Evolutionary conservation across 768 basidiomycete genomes (phyloP), one percentile per base, ranked within the genome.

Genomic region (Suillus occidentalis): DNA sequence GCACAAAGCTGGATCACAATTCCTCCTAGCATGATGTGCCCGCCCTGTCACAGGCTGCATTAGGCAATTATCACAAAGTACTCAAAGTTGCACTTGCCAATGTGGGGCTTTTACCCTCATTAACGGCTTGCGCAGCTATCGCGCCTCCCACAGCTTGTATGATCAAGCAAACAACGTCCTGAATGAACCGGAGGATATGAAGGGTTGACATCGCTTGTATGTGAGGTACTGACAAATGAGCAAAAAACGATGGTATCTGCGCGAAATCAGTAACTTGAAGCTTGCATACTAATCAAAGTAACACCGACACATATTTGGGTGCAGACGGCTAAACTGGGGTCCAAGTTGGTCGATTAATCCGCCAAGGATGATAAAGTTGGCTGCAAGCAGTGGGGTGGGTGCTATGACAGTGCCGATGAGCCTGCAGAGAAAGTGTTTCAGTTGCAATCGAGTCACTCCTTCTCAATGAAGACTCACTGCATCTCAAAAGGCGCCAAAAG

Each of bases 1-100:
- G 61, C 52, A 81, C 82, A 71, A 65, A 88, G 73, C 68, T 90
- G 88, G 68, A 89, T 82, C 25, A 78, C 76, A 66, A 91, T 89
- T 57, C 89, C 89, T 1, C 76, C 85, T 16, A 88, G 79, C 86
- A 89, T 88, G 70, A 88, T 79, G 57, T 83, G 69, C n/a, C 80
- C 81, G 7, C 85, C 85, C 78, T 81, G 63, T 25, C 31, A 4
- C 31, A 4, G 34, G 34, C 72, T 74, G 40, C 20, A 14, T 22
- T 57, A 6, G 31, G n/a, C 43, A 25, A 37, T 8, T 28, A 4
- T 14, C 10, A 28, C 14, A 5, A 34, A 22, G 20, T 12, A 58
- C 70, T 14, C 40, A 20, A 53, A 31, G 34, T 53, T 3, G 40
- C 12, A 52, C 67, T 12, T 36, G 66, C 67, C 4, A 31, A 42